Percentiles rank a stretch among this genome's conserved stretches.
Conservation (phyloP, 345 rosid species). For the Boechera stricta region DNA sequence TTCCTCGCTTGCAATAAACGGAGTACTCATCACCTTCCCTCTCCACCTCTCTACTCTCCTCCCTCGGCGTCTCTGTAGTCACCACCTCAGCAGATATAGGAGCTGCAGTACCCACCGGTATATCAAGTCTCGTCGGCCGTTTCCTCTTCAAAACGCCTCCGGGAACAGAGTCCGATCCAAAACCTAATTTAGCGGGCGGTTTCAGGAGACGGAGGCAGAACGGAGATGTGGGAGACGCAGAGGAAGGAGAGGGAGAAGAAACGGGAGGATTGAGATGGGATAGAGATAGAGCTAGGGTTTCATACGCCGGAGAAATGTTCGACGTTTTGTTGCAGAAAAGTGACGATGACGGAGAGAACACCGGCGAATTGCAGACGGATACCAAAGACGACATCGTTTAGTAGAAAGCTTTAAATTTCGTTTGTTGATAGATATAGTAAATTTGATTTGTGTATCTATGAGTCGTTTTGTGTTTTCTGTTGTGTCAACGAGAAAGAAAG, state of each 20-base stretch:
- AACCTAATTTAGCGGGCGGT: constrained; percentile 44
- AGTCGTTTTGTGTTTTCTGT: neutral
- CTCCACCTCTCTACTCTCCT: constrained; percentile 50
- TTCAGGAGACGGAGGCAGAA: constrained; percentile 63
- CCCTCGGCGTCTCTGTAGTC: constrained; percentile 41
- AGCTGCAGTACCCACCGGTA: constrained; percentile 56
- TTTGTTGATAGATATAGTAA: neutral
- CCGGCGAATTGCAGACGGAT: constrained; percentile 73
- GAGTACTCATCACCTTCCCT: constrained; percentile 65
- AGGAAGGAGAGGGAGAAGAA: constrained; percentile 48
- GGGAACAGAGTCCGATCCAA: constrained; percentile 32
- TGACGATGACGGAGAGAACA: constrained; percentile 74
- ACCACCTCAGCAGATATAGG: neutral
- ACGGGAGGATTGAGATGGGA: constrained; percentile 53
- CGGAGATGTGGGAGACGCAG: constrained; percentile 65
- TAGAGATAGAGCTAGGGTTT: constrained; percentile 41
- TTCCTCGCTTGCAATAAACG: constrained; percentile 82
- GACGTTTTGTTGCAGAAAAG: constrained; percentile 59
- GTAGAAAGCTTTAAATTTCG: neutral
- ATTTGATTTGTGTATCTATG: neutral
- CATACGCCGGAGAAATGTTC: constrained; percentile 44
- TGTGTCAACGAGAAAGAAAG: constrained; percentile 14
- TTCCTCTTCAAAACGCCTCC: constrained; percentile 68
- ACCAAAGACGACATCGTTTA: constrained; percentile 66
- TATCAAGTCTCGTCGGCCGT: constrained; percentile 70